Conservation (phyloP, 352 stramenopile genomes). For the Globisporangium okanoganense region DNA sequence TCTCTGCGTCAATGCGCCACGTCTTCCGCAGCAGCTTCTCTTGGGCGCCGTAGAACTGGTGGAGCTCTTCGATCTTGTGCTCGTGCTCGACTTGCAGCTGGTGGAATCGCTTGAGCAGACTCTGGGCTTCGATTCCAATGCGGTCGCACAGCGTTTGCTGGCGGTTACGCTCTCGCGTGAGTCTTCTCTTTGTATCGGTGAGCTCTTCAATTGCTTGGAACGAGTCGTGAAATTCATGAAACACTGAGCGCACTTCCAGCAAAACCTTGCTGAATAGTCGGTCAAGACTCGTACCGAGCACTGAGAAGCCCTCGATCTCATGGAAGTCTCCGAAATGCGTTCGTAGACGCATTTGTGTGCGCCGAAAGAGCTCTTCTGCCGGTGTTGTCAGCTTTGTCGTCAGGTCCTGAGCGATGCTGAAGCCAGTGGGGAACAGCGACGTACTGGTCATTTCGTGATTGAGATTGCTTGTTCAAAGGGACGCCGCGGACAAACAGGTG, state of each 20-base stretch:
- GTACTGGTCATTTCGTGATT: background rate
- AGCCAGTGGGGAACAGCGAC: background rate
- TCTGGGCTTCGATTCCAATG: background rate
- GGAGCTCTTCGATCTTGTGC: conserved; percentile 24
- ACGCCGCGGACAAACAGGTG: background rate
- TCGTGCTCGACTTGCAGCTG: conserved; percentile 17
- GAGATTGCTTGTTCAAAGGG: background rate
- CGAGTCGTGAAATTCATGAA: background rate
- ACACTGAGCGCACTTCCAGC: background rate
- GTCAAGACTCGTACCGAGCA: background rate
- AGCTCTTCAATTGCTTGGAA: background rate
- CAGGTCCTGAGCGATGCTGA: conserved; percentile 2
- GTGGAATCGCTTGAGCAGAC: conserved; percentile 2
- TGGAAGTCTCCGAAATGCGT: conserved; percentile 1
- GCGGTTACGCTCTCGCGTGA: background rate
- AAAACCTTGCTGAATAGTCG: conserved; percentile 1
- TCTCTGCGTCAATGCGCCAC: conserved; percentile 23
- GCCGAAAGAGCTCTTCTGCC: background rate
- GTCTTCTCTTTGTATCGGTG: background rate
- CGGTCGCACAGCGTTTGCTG: background rate
- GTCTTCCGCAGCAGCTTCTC: conserved; percentile 32
- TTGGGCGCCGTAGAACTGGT: conserved; percentile 26
- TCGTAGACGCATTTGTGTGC: background rate
- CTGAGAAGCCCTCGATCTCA: background rate
- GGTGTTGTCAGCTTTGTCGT: background rate